These are phyloP conservation scores for Curvularia sp. DNA, from an alignment of 2,329 filamentous ascomycete species.

Conservation along the genomic window DNA sequence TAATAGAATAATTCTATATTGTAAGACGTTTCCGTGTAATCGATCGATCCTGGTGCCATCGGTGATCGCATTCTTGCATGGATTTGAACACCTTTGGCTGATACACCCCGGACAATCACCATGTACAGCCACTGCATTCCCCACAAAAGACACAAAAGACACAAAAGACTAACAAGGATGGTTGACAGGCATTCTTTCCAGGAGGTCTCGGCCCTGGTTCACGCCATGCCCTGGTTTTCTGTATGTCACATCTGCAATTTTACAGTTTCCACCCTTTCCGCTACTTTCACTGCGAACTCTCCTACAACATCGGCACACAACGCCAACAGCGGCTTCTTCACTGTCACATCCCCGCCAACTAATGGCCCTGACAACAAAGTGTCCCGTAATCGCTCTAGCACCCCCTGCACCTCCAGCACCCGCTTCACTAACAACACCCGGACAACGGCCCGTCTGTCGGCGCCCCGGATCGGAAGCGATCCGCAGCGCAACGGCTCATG, in stretches of 20 bases:
- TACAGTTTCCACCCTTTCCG: slow-evolving; percentile 6
- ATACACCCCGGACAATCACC: too few species aligned
- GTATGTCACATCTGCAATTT: slow-evolving; percentile 10
- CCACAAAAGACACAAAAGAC: too few species aligned
- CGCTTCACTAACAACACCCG: slow-evolving; percentile 12
- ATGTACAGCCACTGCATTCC: too few species aligned
- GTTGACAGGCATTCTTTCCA: too few species aligned
- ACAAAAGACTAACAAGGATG: too few species aligned
- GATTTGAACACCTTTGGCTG: too few species aligned
- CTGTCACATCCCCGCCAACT: not conserved
- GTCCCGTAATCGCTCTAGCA: slow-evolving; percentile 9
- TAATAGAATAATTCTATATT: too few species aligned
- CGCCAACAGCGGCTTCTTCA: slow-evolving; percentile 9
- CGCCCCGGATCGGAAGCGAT: slow-evolving; percentile 10
- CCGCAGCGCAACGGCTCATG: slow-evolving; percentile 12
- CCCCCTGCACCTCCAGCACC: slow-evolving; percentile 10
- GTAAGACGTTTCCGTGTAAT: too few species aligned
- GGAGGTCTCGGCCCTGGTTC: too few species aligned
- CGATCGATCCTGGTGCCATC: too few species aligned
- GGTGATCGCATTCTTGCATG: too few species aligned
- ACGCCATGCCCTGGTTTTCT: too few species aligned
- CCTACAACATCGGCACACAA: slow-evolving; percentile 8
- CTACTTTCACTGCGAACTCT: slow-evolving; percentile 9
- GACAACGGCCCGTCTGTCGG: slow-evolving; percentile 11
- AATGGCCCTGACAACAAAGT: not conserved